phyloP scores from a whole-genome alignment of 1,284 basidiomycete genomes.

The Ceratobasidium theobromae region DNA sequence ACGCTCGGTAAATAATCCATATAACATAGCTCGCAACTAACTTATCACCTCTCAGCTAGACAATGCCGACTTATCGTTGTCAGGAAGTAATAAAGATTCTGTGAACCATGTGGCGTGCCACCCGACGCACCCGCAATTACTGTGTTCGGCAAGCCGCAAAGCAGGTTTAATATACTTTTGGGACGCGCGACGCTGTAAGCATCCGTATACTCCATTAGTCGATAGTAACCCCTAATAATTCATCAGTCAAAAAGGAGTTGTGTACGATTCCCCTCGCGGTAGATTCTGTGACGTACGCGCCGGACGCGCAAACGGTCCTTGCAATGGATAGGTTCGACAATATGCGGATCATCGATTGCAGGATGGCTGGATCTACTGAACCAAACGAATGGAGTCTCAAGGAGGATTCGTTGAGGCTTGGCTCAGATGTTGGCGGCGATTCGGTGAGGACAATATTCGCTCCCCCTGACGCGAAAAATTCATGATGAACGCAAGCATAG shows the following conservation, averaged over 20 bases:
- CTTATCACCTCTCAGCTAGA: not conserved
- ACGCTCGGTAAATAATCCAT: not conserved
- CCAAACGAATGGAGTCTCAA: conserved; percentile 16
- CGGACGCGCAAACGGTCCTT: conserved; percentile 21
- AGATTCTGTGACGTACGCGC: conserved; percentile 10
- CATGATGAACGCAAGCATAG: not conserved
- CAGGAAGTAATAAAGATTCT: conserved; percentile 70
- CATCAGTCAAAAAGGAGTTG: conserved; percentile 9
- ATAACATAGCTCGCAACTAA: not conserved
- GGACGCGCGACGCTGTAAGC: conserved; percentile 70
- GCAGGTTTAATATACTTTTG: conserved; percentile 74
- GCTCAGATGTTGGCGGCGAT: conserved; percentile 14
- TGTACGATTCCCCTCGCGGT: not conserved
- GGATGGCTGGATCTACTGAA: conserved; percentile 26
- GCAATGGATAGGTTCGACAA: conserved; percentile 52
- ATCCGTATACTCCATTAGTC: not conserved
- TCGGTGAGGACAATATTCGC: conserved; percentile 8
- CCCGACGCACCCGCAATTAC: conserved; percentile 75
- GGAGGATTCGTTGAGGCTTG: conserved; percentile 15
- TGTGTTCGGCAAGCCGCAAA: conserved; percentile 72
- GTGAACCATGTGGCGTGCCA: conserved; percentile 78
- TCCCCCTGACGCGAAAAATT: not conserved
- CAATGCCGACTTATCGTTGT: conserved; percentile 46
- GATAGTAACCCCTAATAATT: too few species aligned
- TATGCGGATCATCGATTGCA: conserved; percentile 58